Conservation (phyloP, 2,329 filamentous ascomycete genomes). For the Dothideomycetidae sp. region DNA sequence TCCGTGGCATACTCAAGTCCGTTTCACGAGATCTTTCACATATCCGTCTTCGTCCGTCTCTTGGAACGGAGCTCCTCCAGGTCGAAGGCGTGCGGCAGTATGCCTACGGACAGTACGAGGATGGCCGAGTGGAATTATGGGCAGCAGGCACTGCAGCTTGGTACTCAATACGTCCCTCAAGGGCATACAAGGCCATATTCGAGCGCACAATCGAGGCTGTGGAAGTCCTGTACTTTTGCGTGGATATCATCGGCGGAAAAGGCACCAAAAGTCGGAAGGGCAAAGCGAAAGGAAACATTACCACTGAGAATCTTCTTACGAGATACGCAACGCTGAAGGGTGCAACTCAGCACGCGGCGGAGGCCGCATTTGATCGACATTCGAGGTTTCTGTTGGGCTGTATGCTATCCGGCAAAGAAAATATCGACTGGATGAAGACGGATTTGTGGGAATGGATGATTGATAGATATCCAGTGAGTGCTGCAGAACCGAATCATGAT, state of each 20-base stretch:
- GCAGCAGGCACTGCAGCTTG: slow-evolving; percentile 50
- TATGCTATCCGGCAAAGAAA: slow-evolving; percentile 32
- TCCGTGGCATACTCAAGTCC: slow-evolving; percentile 45
- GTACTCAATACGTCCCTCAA: slow-evolving; percentile 51
- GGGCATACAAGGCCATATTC: slow-evolving; percentile 42
- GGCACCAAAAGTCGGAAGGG: slow-evolving; percentile 12
- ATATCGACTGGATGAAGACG: slow-evolving; percentile 29
- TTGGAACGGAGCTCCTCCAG: slow-evolving; percentile 31
- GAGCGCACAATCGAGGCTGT: slow-evolving; percentile 49
- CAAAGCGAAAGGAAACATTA: slow-evolving; percentile 4
- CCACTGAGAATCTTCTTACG: slow-evolving; percentile 6
- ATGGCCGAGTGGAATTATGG: slow-evolving; percentile 48
- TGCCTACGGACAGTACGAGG: slow-evolving; percentile 39
- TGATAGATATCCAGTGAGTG: slow-evolving; percentile 21
- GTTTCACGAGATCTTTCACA: slow-evolving; percentile 29
- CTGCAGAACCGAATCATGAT: too few relatives aligned
- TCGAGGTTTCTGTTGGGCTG: slow-evolving; percentile 31
- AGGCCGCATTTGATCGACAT: slow-evolving; percentile 27
- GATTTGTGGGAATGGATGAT: slow-evolving; percentile 29
- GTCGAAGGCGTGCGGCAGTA: slow-evolving; percentile 37
- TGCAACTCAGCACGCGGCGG: slow-evolving; percentile 13
- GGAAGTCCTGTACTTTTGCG: slow-evolving; percentile 47
- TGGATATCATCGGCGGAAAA: slow-evolving; percentile 40
- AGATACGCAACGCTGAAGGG: slow-evolving; percentile 2
- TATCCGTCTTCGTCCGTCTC: slow-evolving; percentile 12